phyloP scores from a whole-genome alignment of 768 basidiomycete genomes.

The Lyophyllum semitale region DNA sequence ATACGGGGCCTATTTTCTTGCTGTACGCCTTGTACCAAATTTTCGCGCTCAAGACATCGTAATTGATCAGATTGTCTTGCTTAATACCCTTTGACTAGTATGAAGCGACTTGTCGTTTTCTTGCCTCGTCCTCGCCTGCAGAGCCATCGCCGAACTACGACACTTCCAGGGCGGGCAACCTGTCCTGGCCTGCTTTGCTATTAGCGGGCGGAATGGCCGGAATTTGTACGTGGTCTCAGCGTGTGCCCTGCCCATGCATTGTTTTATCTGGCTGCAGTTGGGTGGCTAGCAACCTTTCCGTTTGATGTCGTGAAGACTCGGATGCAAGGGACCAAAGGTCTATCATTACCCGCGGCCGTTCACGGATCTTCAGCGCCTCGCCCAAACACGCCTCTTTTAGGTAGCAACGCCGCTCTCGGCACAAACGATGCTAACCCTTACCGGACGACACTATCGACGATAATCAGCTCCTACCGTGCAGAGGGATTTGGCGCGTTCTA shows the following conservation, averaged over 20 bases:
- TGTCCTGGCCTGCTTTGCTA: constrained; percentile 60
- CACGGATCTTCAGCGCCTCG: background rate
- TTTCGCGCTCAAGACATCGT: too few species aligned
- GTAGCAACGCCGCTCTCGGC: background rate
- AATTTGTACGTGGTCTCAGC: constrained; percentile 35
- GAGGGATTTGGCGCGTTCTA: constrained; percentile 77
- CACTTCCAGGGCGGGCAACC: constrained; percentile 28
- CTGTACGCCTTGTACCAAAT: constrained; percentile 44
- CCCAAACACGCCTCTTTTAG: constrained; percentile 14
- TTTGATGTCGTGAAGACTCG: constrained; percentile 91
- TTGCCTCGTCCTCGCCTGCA: constrained; percentile 6
- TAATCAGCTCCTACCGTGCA: constrained; percentile 55
- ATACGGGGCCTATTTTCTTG: constrained; percentile 85
- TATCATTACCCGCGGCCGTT: too few species aligned
- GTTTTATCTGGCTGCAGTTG: constrained; percentile 36
- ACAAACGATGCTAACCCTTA: constrained; percentile 47
- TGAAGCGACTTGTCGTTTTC: constrained; percentile 61
- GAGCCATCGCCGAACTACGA: constrained; percentile 36
- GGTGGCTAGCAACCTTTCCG: constrained; percentile 85
- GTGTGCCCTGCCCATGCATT: too few species aligned
- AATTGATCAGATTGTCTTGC: too few species aligned
- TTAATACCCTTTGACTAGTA: constrained; percentile 44
- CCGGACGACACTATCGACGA: constrained; percentile 57
- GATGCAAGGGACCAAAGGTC: constrained; percentile 58
- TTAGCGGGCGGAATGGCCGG: constrained; percentile 82